These are phyloP conservation scores for Stropharia rugosoannulata DNA, from an alignment of 768 basidiomycete genomes.

Conservation along the genomic window DNA sequence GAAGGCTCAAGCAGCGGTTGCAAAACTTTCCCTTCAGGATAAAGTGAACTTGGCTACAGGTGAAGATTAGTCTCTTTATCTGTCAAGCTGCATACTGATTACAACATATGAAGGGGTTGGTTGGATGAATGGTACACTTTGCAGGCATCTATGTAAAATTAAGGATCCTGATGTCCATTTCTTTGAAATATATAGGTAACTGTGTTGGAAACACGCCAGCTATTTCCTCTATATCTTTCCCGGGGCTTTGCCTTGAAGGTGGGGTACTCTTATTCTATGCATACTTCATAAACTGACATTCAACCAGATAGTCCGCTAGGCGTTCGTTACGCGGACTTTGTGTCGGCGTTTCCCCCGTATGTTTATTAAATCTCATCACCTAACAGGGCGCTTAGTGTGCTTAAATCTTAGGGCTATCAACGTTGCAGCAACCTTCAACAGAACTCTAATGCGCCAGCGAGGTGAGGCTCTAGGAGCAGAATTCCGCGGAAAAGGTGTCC, in stretches of 20 bases:
- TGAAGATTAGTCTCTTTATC: slow-evolving; percentile 8
- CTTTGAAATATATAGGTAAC: slow-evolving; percentile 26
- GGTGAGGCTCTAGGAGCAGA: slow-evolving; percentile 60
- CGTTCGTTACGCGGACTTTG: slow-evolving; percentile 45
- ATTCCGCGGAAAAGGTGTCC: slow-evolving; percentile 58
- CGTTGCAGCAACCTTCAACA: slow-evolving; percentile 52
- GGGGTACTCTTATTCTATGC: not conserved
- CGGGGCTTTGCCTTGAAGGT: slow-evolving; percentile 52
- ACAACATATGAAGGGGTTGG: slow-evolving; percentile 28
- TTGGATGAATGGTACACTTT: slow-evolving; percentile 37
- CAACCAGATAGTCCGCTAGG: slow-evolving; percentile 44
- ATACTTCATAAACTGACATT: not conserved
- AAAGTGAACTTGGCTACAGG: slow-evolving; percentile 60
- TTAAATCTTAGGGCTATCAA: slow-evolving; percentile 40
- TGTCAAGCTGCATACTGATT: slow-evolving; percentile 4
- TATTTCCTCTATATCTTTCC: slow-evolving; percentile 44
- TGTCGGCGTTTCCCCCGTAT: slow-evolving; percentile 52
- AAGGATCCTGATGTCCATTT: not conserved
- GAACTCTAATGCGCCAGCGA: slow-evolving; percentile 54
- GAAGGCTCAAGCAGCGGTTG: slow-evolving; percentile 48
- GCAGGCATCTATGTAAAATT: not conserved
- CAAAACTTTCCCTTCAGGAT: slow-evolving; percentile 51
- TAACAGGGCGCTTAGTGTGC: not conserved
- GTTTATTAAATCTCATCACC: slow-evolving; percentile 6
- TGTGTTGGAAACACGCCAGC: slow-evolving; percentile 53